Percentiles rank a stretch among this genome's conserved stretches.
These are phyloP conservation scores for Pythium pyrilobum DNA, from an alignment of 352 stramenopile genomes.

Conservation along the genomic window DNA sequence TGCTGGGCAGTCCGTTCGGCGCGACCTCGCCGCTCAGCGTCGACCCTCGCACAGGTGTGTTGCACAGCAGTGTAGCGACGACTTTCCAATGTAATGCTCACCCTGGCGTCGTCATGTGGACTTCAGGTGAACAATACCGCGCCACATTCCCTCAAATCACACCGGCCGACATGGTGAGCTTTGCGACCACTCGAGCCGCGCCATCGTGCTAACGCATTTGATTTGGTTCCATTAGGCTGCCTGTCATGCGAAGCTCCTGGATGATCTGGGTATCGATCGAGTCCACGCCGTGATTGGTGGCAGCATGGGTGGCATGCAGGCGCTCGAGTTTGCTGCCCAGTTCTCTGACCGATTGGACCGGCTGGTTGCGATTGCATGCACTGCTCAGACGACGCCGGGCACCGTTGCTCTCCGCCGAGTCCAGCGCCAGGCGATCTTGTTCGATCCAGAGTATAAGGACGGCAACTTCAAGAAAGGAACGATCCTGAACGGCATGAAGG, in stretches of 20 bases:
- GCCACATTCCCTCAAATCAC: constrained; percentile 81
- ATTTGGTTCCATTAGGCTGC: constrained; percentile 25
- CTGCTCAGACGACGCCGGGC: constrained; percentile 79
- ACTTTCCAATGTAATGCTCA: neutral
- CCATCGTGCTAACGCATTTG: neutral
- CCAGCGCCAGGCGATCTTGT: constrained; percentile 78
- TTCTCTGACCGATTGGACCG: constrained; percentile 71
- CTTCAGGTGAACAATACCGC: constrained; percentile 45
- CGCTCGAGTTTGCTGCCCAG: constrained; percentile 81
- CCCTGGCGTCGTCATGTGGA: too few species aligned
- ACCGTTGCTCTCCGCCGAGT: constrained; percentile 83
- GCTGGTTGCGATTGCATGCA: constrained; percentile 77
- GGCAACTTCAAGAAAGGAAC: constrained; percentile 62
- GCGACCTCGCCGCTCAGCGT: constrained; percentile 67
- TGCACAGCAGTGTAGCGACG: neutral
- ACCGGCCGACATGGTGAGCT: constrained; percentile 66
- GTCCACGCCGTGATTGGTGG: constrained; percentile 83
- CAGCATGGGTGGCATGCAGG: constrained; percentile 87
- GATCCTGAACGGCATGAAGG: constrained; percentile 72
- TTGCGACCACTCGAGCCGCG: neutral
- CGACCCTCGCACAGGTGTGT: constrained; percentile 44
- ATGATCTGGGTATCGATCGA: constrained; percentile 65
- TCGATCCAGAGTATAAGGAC: constrained; percentile 72
- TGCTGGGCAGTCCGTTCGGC: constrained; percentile 81
- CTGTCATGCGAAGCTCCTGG: constrained; percentile 71